Evolutionary conservation across 2,329 filamentous ascomycete genomes (phyloP), one percentile per base, ranked within the genome.

Genomic region (Clonostachys rhizophaga): DNA sequence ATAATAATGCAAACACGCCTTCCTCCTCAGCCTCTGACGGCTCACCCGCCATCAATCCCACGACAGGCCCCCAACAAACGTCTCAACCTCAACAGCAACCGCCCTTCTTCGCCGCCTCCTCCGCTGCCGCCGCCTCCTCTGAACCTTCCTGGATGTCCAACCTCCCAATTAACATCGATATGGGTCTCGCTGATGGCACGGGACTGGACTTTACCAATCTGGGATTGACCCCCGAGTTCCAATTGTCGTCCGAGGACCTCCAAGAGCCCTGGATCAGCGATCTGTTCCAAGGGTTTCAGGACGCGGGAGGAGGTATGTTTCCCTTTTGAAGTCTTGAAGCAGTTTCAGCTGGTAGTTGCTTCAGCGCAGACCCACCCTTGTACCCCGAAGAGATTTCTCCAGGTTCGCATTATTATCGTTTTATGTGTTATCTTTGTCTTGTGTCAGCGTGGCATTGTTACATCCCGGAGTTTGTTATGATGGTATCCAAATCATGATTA

Each of bases 221-320:
- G 37, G 61, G 58, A 24, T 44, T 63, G 16, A 55, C 54, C 2
- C 50, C 52, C 9, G 60, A 58, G 8, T 47, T 52, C 5, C 56
- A 58, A 43, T 9, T 30, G 24, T 10, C 24, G 24, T 10, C 24
- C 24, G 58, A 62, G 49, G 61, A 66, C 14, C 57, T 70, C 44
- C 60, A 64, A 48, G 69, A 72, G 47, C 64, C 66, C 13, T 71
- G 69, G 62, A 63, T 70, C 47, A 65, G 56, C 9, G 61, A 64
- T 43, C 59, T 64, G 47, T 65, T 70, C 18, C 62, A 65, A 42
- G 60, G 59, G 12, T 52, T 69, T 20, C 65, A 64, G 34, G 33
- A 36, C 20, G 24, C 44, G 36, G 44, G 45, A 42, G 52, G 47
- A 16, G 59, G 59, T 44, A 58, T 65, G 46, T 66, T 70, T 52